Conservation (phyloP, 2,329 filamentous ascomycete species). For the Lasiodiplodia gonubiensis region DNA sequence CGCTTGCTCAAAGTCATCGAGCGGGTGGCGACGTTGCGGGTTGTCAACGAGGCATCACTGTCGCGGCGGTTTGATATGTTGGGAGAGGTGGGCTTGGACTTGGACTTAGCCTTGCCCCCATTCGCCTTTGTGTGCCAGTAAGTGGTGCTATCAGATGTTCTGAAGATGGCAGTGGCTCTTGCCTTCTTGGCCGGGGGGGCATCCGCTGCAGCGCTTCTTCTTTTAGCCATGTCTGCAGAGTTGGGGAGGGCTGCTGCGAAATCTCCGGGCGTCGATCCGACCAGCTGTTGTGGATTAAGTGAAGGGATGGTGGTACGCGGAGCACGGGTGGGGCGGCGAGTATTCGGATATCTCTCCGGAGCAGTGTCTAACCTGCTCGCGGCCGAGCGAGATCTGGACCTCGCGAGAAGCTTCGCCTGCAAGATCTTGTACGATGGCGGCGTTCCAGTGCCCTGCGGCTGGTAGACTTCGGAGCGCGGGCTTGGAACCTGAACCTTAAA, state of each 20-base stretch:
- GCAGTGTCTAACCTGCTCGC: background rate
- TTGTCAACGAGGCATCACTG: background rate
- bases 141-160: background rate
- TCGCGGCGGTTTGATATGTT: background rate
- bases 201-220: background rate
- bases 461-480: conserved; percentile 14
- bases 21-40: conserved; percentile 19
- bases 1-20: conserved; percentile 22
- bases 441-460: conserved; percentile 10
- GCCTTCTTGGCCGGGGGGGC: background rate
- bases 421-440: background rate
- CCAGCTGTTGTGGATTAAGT: background rate
- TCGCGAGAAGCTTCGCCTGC: background rate
- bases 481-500: conserved; percentile 21
- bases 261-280: background rate
- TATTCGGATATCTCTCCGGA: background rate
- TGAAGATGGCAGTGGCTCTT: background rate
- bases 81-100: background rate
- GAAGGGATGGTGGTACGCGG: background rate
- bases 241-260: background rate
- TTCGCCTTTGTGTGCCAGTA: conserved; percentile 1
- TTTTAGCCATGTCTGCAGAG: conserved; percentile 8
- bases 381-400: background rate
- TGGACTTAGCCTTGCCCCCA: background rate
- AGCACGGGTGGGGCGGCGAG: background rate